Base-by-base conservation (phyloP, 2,329 filamentous ascomycete species). In the Fusarium sp. region DNA sequence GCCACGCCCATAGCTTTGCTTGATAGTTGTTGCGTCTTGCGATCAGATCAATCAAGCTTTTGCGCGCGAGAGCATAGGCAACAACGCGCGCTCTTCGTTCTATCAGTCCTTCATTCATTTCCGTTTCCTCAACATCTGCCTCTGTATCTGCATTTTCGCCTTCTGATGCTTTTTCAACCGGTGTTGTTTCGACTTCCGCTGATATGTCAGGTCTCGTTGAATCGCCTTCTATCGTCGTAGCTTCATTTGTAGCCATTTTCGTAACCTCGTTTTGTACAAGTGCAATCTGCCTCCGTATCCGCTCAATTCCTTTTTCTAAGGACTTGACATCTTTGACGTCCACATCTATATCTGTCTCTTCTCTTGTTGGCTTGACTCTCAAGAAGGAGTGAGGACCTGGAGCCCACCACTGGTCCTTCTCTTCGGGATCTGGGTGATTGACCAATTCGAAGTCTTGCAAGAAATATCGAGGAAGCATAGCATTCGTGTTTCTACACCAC, bases 361-460 rank as follows among this genome's bases (percentile, higher is more conserved):
- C 40, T 64, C 35, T 30, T 10, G 35, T 46, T 23, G 74, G 59
- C 53, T 79, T 67, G 50, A 74, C 60, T n/a, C 60, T 54, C 11
- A 76, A 68, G 45, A 81, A 78, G 5, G 79, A 69, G 17, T 84
- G 69, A 41, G 80, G 82, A 12, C 80, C 81, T 0, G 90, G 90
- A 18, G 89, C 81, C 77, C 86, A 88, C 88, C 88, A 92, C 0
- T 85, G 81, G 4, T 81, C 73, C 0, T 77, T 76, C 0, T 79
- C 88, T 13, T 84, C 80, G 1, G 90, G 90, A 63, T 84, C 81
- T 2, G 90, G 90, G 60, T 92, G 85, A 2, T 81, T 76, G 15
- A 89, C 81, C 4, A 89, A 75, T 32, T 85, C 84, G 65, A 93
- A 90, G 35, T 87, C 83, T 59, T 92, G 87, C 7, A 93, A 81